Evolutionary conservation across 805 yeast species (phyloP), one percentile per base, ranked within the genome.

Genomic region (Kodamaea leandrae): DNA sequence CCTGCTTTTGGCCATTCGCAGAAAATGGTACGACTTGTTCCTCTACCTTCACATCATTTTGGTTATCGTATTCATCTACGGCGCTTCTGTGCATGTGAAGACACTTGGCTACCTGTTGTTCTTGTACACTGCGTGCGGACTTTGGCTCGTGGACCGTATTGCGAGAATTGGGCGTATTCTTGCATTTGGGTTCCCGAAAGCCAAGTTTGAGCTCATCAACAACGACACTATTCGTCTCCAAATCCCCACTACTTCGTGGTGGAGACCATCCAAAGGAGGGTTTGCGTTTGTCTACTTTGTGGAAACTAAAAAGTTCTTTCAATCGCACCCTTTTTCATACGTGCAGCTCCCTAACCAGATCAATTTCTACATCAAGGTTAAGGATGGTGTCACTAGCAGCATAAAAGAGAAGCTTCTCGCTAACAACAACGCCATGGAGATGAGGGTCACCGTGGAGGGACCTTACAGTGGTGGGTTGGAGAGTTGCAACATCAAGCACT

Each of bases 271-370:
- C 24, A 69, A 71, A 7, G 86, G 87, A 1, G 81, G 82, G 18
- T 82, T 77, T 55, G 77, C 78, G 21, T 82, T 77, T 61, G 57
- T 82, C 13, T 78, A 76, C 49, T 66, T 76, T 46, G 52, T 78
- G 29, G 27, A 65, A 68, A 37, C 50, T 61, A 32, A 59, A 74
- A 48, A 71, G 68, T 76, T 78, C 52, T 77, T 82, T 78, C 82
- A 82, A 49, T 78, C 85, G 2, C 87, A 82, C 55, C 88, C 88
- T 3, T 82, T 82, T 47, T 79, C 86, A 0, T 62, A 61, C 40
- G 55, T 60, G 28, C 61, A 4, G 58, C 65, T 36, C 60, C 63
- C 42, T 39, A 45, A 53, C 17, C 46, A 51, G 4, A 66, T 76
- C n/a, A 62, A 75, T 14, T 66, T 81, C 35, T 61, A 70, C 40